Conservation (phyloP, 805 yeast species). For the Hanseniaspora lindneri region DNA sequence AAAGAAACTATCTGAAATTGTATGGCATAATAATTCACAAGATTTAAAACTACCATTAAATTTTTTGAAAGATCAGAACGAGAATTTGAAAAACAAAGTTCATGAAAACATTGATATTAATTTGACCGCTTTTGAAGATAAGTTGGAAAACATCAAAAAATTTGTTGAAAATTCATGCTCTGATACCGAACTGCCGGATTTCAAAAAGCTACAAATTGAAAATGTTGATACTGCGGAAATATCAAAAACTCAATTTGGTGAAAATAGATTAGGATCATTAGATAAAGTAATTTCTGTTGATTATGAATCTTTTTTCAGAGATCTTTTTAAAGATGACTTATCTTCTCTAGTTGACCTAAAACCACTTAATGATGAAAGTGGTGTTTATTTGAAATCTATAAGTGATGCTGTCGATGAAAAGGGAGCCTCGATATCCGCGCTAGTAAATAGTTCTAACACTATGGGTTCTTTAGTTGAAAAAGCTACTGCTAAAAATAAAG, state of each 20-base stretch:
- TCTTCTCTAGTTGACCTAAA: constrained; percentile 22
- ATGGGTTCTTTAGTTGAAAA: neutral
- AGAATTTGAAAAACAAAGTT: neutral
- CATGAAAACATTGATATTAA: neutral
- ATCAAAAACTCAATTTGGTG: neutral
- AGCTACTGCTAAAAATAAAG: too few species aligned
- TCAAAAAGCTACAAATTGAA: neutral
- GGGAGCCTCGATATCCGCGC: constrained; percentile 68
- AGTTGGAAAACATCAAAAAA: neutral
- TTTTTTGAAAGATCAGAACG: neutral
- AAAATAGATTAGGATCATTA: neutral
- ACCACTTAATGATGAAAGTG: constrained; percentile 28
- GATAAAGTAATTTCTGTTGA: constrained; percentile 4
- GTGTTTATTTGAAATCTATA: constrained; percentile 26
- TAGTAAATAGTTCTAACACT: constrained; percentile 31
- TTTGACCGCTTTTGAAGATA: neutral
- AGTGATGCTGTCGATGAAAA: constrained; percentile 43
- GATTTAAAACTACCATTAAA: neutral
- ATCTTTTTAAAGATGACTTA: constrained; percentile 11
- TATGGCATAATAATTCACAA: constrained; percentile 1
- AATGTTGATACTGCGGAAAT: neutral
- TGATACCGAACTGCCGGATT: neutral
- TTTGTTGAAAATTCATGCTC: neutral
- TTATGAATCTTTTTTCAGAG: constrained; percentile 8
- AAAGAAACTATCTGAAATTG: constrained; percentile 10